Percentiles rank a stretch among this genome's conserved stretches.
phyloP scores from a whole-genome alignment of 331 rosid genomes.

The Malus hybrid region DNA sequence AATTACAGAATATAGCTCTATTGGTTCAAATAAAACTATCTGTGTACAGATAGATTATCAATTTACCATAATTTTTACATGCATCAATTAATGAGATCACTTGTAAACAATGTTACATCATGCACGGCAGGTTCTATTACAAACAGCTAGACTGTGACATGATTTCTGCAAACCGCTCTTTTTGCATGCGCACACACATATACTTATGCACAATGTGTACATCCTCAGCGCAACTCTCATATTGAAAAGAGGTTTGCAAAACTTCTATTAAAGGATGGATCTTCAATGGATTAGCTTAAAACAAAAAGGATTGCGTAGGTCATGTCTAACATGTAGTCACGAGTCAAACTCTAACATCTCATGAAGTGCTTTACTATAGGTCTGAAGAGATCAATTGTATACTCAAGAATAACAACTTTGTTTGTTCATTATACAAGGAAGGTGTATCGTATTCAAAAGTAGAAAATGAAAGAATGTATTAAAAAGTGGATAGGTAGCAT shows the following conservation, averaged over 20 bases:
- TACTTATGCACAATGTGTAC: too few relatives aligned
- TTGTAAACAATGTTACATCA: neutral
- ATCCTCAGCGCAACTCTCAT: too few relatives aligned
- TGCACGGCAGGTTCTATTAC: neutral
- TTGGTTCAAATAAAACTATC: neutral
- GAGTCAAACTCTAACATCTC: neutral
- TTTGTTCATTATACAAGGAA: neutral
- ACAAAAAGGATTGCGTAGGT: neutral
- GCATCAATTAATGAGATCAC: neutral
- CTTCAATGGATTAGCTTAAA: neutral
- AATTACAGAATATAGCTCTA: neutral
- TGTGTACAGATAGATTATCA: neutral
- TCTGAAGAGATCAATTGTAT: neutral
- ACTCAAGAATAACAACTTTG: neutral
- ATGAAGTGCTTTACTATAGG: neutral
- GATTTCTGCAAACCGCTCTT: neutral
- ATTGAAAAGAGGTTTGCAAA: too few relatives aligned
- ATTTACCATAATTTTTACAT: neutral
- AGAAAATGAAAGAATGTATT: neutral
- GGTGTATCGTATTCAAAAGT: neutral
- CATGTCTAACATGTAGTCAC: neutral
- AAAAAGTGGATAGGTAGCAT: constrained; percentile 8
- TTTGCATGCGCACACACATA: too few relatives aligned
- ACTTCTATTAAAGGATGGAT: neutral
- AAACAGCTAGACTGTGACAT: neutral